Conservation (phyloP, 1,284 basidiomycete genomes). For the Fomitopsis betulina region DNA sequence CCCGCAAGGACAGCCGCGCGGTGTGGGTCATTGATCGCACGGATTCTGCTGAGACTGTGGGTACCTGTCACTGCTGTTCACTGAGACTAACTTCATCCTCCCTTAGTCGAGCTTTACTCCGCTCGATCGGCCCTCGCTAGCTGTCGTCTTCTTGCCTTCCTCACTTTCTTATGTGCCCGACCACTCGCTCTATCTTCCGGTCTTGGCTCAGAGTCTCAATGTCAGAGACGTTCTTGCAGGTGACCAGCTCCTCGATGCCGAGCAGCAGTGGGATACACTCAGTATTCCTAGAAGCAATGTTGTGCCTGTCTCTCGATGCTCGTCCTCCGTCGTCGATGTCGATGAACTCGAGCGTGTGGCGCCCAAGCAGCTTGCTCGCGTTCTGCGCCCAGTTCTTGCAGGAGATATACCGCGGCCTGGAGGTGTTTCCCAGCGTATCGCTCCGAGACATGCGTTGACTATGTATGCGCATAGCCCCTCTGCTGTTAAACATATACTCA, state of each 20-base stretch:
- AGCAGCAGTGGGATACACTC: slow-evolving; percentile 46
- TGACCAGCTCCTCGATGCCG: slow-evolving; percentile 32
- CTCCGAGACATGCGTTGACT: slow-evolving; percentile 52
- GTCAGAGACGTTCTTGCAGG: slow-evolving; percentile 28
- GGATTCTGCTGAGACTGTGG: slow-evolving; percentile 38
- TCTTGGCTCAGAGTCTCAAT: slow-evolving; percentile 36
- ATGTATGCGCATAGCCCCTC: slow-evolving; percentile 41
- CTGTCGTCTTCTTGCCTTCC: slow-evolving; percentile 59
- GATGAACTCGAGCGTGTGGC: slow-evolving; percentile 40
- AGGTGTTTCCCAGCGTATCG: slow-evolving; percentile 10
- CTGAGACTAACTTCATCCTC: slow-evolving; percentile 38
- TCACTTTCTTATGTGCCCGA: slow-evolving; percentile 37
- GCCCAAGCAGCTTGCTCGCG: slow-evolving; percentile 37
- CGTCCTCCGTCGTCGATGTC: slow-evolving; percentile 39
- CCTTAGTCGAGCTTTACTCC: slow-evolving; percentile 38
- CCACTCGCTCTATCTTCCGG: slow-evolving; percentile 58
- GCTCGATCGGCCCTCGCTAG: slow-evolving; percentile 50
- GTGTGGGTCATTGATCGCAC: slow-evolving; percentile 56
- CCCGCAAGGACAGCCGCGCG: slow-evolving; percentile 17
- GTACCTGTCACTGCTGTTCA: slow-evolving; percentile 30
- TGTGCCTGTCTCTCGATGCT: slow-evolving; percentile 31
- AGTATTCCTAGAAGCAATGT: slow-evolving; percentile 38
- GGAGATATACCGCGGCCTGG: slow-evolving; percentile 10
- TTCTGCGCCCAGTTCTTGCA: slow-evolving; percentile 41
- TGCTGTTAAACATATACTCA: slow-evolving; percentile 10